Base-by-base conservation (phyloP, 2,329 filamentous ascomycete genomes). In the Cladophialophora immunda region DNA sequence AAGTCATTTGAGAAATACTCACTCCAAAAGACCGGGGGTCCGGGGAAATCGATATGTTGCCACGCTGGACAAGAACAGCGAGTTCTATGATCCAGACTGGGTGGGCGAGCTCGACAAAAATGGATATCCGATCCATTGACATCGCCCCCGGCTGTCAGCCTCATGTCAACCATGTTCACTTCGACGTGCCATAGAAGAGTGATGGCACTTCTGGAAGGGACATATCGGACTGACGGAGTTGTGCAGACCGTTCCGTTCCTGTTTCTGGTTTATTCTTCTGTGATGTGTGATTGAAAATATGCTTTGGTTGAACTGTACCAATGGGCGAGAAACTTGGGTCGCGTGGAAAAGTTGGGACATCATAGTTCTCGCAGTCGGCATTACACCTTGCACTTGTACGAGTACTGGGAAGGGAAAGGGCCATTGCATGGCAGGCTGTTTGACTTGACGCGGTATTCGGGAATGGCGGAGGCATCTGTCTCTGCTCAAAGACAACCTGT, bases 11-110 rank as follows among this genome's bases (percentile, higher is more conserved):
- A 79, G 78, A 45, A 82, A 81, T 71, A 82, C 80, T 57, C 81
- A 82, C 73, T 81, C 80, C 71, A 81, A 81, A 74, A 78, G 78
- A 11, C 69, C 70, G 17, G 65, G 67, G 32, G 80, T 79, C 52
- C 79, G 80, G 8, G 79, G 81, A 52, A 82, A 82, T 66, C 76
- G 80, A 57, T 82, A 82, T 62, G 80, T 82, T 4, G 80, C 81
- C 9, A 82, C 81, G 6, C 72, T 82, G 54, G 81, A 82, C 65
- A 77, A 80, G 29, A 76, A 72, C 30, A 81, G 79, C 56, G 75
- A 74, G 8, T 79, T 80, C 66, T 82, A 78, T 68, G 78, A 82
- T 64, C 78, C 79, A 0, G 79, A 81, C 9, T 82, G 79, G 74
- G 76, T 78, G 32, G 81, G 81, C 3, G 77, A 78, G 41, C 73